Percentiles rank a stretch among this genome's conserved stretches.
phyloP scores from a whole-genome alignment of 257 asterid species.

The Solanum etuberosum region DNA sequence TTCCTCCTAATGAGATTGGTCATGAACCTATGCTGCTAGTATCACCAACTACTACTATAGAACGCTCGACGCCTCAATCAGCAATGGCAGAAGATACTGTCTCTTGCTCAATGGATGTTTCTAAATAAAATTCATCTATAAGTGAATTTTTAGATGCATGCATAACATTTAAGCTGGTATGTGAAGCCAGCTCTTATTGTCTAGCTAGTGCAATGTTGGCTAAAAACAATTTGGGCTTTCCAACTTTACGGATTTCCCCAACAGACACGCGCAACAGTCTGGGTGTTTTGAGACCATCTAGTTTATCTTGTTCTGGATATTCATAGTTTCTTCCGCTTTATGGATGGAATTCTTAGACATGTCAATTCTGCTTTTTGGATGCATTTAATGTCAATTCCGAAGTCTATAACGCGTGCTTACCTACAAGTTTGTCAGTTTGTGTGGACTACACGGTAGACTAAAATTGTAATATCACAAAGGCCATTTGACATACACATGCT shows the following conservation, averaged over 20 bases:
- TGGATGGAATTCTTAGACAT: background rate
- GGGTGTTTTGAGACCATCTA: background rate
- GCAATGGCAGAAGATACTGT: background rate
- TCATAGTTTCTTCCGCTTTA: background rate
- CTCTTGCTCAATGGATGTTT: background rate
- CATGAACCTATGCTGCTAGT: slow-evolving; percentile 25
- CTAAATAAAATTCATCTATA: background rate
- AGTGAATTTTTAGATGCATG: background rate
- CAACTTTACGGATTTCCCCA: background rate
- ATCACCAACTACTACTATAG: background rate
- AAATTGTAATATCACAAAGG: background rate
- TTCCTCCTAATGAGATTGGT: slow-evolving; percentile 37
- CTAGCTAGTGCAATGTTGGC: background rate
- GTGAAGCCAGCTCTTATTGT: background rate
- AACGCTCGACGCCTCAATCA: background rate
- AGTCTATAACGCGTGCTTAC: background rate
- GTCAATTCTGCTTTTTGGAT: background rate
- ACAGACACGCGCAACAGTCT: background rate
- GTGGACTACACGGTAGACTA: background rate
- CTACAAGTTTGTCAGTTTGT: background rate
- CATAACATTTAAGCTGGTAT: background rate
- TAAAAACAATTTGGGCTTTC: background rate
- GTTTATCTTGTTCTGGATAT: background rate
- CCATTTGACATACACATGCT: background rate
- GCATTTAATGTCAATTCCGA: background rate